These are phyloP conservation scores for Xylariaceae sp. DNA, from an alignment of 2,329 filamentous ascomycete species.

Conservation along the genomic window DNA sequence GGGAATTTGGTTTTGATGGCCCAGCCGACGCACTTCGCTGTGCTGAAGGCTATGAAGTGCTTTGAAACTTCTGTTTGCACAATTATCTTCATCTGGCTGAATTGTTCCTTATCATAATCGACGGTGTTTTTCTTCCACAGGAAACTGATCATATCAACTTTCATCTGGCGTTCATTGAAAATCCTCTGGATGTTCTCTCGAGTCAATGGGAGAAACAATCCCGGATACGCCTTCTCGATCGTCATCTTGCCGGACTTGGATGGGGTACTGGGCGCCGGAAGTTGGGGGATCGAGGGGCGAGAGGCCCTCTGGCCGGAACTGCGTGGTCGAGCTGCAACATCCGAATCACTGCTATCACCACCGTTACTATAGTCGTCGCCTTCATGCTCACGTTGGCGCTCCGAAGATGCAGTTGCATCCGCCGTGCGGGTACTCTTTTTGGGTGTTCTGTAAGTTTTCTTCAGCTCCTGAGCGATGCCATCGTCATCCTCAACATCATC, in stretches of 20 bases:
- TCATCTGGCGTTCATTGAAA: not conserved
- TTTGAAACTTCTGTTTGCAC: not conserved
- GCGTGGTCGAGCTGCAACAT: too few species aligned
- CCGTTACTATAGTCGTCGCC: too few species aligned
- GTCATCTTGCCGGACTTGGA: not conserved
- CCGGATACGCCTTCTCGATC: not conserved
- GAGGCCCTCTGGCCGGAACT: too few species aligned
- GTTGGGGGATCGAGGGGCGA: too few species aligned
- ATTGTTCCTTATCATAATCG: not conserved
- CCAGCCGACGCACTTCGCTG: not conserved
- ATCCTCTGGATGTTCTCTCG: not conserved
- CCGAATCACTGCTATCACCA: too few species aligned
- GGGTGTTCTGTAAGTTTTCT: too few species aligned
- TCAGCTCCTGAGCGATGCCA: too few species aligned
- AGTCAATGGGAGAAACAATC: not conserved
- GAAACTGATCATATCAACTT: not conserved
- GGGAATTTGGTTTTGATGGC: not conserved
- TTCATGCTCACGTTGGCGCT: too few species aligned
- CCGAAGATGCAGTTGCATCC: too few species aligned
- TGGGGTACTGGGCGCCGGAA: too few species aligned
- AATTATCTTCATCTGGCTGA: not conserved
- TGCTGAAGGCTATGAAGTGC: not conserved
- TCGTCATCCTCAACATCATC: too few species aligned
- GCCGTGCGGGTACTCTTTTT: too few species aligned
- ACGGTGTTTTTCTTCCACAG: not conserved